These are phyloP conservation scores for Sporothrix brasiliensis DNA, from an alignment of 2,329 filamentous ascomycete species.

Conservation along the genomic window DNA sequence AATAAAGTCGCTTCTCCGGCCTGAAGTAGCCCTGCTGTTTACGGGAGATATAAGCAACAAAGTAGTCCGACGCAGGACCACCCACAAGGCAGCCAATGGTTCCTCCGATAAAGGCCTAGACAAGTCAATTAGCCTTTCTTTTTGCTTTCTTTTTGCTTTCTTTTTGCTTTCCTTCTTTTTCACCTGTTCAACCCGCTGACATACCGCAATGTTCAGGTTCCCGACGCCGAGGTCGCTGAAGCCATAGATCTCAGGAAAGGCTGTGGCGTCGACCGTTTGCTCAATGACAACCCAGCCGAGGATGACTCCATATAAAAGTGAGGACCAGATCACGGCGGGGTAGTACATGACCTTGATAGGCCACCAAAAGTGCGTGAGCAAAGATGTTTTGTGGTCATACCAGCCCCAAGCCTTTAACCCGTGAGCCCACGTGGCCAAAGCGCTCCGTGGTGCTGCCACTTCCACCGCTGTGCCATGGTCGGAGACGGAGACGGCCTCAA, in stretches of 20 bases:
- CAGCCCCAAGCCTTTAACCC: not conserved
- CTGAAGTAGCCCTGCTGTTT: conserved; percentile 18
- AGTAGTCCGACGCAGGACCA: conserved; percentile 11
- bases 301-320: conserved; percentile 10
- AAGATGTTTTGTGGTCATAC: conserved; percentile 16
- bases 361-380: conserved; percentile 4
- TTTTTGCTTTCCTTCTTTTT: not conserved
- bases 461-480: not conserved
- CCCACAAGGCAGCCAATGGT: conserved; percentile 5
- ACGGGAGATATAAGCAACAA: conserved; percentile 16
- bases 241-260: conserved; percentile 15
- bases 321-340: conserved; percentile 18
- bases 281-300: conserved; percentile 17
- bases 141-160: not conserved
- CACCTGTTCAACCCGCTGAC: not conserved
- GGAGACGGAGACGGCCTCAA: conserved; percentile 7
- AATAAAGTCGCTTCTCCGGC: conserved; percentile 11
- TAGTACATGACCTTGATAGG: conserved; percentile 15
- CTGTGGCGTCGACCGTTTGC: conserved; percentile 9
- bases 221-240: conserved; percentile 8
- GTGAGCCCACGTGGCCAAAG: not conserved
- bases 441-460: not conserved
- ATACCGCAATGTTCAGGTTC: conserved; percentile 8
- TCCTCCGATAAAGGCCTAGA: conserved; percentile 6
- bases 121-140: not conserved